These are phyloP conservation scores for Alnus rubra DNA, from an alignment of 306 rosid genomes.

Conservation along the genomic window DNA sequence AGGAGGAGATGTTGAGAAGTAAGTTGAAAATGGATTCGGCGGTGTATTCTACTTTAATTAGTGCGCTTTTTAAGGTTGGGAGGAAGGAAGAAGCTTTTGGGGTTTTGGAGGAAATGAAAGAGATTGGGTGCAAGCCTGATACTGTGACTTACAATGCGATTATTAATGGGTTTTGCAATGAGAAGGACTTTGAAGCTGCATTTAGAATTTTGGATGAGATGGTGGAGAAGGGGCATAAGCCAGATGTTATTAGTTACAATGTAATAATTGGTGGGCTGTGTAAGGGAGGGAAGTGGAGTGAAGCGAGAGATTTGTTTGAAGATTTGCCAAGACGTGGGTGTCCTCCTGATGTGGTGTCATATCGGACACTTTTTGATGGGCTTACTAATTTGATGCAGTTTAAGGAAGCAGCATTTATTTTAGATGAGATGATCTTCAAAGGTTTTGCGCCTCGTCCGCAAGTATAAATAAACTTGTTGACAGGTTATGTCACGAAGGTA, in stretches of 20 bases:
- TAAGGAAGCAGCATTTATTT: slow-evolving; percentile 53
- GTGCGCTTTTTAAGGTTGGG: slow-evolving; percentile 52
- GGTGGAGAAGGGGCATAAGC: slow-evolving; percentile 47
- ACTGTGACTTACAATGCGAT: slow-evolving; percentile 68
- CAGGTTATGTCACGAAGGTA: slow-evolving; percentile 42
- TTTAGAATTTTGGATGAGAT: slow-evolving; percentile 59
- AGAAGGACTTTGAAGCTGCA: slow-evolving; percentile 54
- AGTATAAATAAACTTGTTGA: slow-evolving; percentile 42
- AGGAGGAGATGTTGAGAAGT: slow-evolving; percentile 66
- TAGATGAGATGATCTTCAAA: slow-evolving; percentile 80
- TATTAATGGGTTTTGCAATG: slow-evolving; percentile 64
- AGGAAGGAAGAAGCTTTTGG: slow-evolving; percentile 51
- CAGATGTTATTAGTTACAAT: slow-evolving; percentile 66
- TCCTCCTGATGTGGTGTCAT: slow-evolving; percentile 53
- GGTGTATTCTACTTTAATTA: slow-evolving; percentile 55
- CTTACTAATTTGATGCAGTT: slow-evolving; percentile 48
- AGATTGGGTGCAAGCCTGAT: slow-evolving; percentile 47
- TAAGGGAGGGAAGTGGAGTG: slow-evolving; percentile 60
- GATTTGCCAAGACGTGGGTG: slow-evolving; percentile 66
- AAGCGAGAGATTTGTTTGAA: slow-evolving; percentile 66
- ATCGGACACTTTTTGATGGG: slow-evolving; percentile 64
- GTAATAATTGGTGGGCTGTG: slow-evolving; percentile 55
- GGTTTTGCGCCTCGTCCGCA: slow-evolving; percentile 44
- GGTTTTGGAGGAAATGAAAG: slow-evolving; percentile 63
- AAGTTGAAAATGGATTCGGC: slow-evolving; percentile 41